Conservation (phyloP, 108 stramenopile genomes). For the Fragilaria crotonensis region DNA sequence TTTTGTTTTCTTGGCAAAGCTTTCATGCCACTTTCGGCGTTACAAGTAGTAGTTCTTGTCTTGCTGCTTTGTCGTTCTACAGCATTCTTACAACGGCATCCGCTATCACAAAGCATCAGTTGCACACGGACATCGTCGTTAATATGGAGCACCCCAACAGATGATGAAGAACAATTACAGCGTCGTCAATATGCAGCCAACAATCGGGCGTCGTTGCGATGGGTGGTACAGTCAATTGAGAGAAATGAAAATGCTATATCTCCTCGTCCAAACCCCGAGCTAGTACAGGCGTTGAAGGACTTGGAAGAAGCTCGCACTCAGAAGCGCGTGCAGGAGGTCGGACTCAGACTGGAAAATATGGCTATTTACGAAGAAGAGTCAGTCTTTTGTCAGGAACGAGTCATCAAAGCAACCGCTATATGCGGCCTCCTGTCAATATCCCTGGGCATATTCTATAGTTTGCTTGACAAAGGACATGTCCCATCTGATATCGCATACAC, state of each 20-base stretch:
- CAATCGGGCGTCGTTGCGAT: neutral
- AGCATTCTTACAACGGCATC: no score
- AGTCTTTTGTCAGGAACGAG: slow-evolving; percentile 35
- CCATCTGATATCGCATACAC: slow-evolving; percentile 41
- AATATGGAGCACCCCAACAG: no score
- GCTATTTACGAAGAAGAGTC: neutral
- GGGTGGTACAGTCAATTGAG: neutral
- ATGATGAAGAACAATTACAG: no score
- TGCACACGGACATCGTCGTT: no score
- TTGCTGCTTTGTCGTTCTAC: no score
- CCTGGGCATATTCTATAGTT: slow-evolving; percentile 18
- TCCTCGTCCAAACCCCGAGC: neutral
- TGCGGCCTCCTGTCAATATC: slow-evolving; percentile 48
- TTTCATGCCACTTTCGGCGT: no score
- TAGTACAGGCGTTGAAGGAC: neutral
- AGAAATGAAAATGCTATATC: neutral
- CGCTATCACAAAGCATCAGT: no score
- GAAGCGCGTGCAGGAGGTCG: neutral
- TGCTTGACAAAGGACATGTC: slow-evolving; percentile 20
- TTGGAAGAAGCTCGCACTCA: slow-evolving; percentile 1
- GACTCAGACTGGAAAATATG: neutral
- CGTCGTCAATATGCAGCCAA: neutral
- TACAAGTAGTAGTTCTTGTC: no score
- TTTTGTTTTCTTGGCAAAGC: no score
- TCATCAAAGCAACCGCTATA: slow-evolving; percentile 47